A percentile compares a stretch with the other conserved stretches of the same genome.
These are phyloP conservation scores for Helotiales sp. DNA, from an alignment of 2,329 filamentous ascomycete genomes.

Conservation along the genomic window DNA sequence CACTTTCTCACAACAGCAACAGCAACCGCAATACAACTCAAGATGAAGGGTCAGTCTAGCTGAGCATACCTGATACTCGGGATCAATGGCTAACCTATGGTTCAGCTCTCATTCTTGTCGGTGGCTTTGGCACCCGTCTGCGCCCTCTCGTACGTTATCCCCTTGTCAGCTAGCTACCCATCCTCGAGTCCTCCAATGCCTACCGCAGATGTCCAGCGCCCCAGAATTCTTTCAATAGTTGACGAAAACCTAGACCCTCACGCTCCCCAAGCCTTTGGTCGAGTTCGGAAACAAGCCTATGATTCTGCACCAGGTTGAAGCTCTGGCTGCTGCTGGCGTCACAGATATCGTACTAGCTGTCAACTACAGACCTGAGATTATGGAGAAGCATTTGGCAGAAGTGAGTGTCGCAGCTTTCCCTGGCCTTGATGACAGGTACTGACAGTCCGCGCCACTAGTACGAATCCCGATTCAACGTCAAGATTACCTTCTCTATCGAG, in stretches of 20 bases:
- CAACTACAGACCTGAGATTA: conserved; percentile 98
- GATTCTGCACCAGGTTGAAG: conserved; percentile 98
- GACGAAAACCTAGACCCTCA: conserved; percentile 72
- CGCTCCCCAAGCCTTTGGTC: conserved; percentile 94
- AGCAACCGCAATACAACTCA: conserved; percentile 30
- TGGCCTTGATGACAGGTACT: conserved; percentile 21
- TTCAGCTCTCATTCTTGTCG: conserved; percentile 94
- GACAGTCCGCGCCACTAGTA: conserved; percentile 60
- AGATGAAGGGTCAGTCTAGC: conserved; percentile 42
- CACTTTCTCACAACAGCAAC: conserved; percentile 13
- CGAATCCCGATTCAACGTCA: conserved; percentile 88
- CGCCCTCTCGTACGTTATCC: conserved; percentile 79
- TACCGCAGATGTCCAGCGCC: conserved; percentile 31
- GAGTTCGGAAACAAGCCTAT: conserved; percentile 99
- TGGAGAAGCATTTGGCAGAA: conserved; percentile 92
- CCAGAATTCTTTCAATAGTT: conserved; percentile 37
- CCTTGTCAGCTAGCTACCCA: conserved; percentile 27
- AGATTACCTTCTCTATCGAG: conserved; percentile 97
- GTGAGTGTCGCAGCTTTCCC: conserved; percentile 53
- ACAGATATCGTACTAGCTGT: conserved; percentile 98
- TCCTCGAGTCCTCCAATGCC: conserved; percentile 22
- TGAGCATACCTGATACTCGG: neutral
- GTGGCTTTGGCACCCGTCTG: conserved; percentile 97
- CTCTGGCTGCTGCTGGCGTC: conserved; percentile 88
- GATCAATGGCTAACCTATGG: conserved; percentile 31